Evolutionary conservation across 2,329 filamentous ascomycete genomes (phyloP).

Genomic region (Pestalotiopsis sp.): DNA sequence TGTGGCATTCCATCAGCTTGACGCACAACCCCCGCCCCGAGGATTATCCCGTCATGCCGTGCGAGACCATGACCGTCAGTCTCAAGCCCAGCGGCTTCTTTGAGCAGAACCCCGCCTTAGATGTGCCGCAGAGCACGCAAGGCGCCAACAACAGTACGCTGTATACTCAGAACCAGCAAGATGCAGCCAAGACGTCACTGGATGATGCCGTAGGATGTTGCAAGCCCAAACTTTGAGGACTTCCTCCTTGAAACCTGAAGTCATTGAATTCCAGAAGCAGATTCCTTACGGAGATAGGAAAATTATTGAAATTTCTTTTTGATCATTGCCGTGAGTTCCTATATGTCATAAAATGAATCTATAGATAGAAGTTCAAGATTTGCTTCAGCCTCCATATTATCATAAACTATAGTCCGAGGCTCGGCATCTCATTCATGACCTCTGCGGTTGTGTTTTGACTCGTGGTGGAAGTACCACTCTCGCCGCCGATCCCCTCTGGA

Average conservation of each 20-base stretch:
- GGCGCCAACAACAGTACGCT: constrained; percentile 15
- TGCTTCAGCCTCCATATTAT: neutral
- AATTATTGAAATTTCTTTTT: neutral
- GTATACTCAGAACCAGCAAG: neutral
- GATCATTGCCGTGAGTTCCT: neutral
- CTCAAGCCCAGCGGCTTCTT: constrained; percentile 52
- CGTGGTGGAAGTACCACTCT: neutral
- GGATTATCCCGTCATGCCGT: constrained; percentile 56
- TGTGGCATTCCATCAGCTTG: constrained; percentile 52
- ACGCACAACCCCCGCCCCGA: constrained; percentile 52
- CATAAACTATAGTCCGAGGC: neutral
- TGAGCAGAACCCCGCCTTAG: constrained; percentile 47
- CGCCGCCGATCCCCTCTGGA: neutral
- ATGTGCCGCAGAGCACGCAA: constrained; percentile 35
- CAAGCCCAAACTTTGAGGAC: neutral
- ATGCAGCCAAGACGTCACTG: neutral
- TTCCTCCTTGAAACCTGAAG: neutral
- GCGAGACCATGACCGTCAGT: constrained; percentile 53
- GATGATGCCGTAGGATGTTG: neutral
- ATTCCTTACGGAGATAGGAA: neutral
- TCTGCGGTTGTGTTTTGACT: neutral
- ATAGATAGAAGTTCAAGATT: neutral
- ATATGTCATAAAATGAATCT: neutral
- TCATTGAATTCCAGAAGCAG: neutral
- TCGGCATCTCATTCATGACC: neutral